phyloP scores from a whole-genome alignment of 2,329 filamentous ascomycete genomes.

The Curvularia lunata region DNA sequence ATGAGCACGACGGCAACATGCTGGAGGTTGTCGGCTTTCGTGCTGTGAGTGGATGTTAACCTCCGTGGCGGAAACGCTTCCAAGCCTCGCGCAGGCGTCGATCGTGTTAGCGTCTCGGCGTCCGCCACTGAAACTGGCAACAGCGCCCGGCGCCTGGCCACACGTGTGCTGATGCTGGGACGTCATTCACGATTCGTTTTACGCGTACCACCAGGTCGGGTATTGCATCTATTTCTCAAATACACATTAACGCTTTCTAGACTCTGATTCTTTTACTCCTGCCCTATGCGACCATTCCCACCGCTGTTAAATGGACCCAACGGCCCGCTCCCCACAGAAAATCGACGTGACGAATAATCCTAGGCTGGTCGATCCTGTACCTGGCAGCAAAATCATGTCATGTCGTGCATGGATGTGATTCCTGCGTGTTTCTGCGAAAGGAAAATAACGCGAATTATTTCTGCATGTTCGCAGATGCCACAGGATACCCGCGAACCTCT shows the following conservation, averaged over 20 bases:
- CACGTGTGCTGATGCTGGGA: conserved; percentile 24
- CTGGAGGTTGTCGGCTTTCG: conserved; percentile 23
- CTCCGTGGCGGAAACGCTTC: conserved; percentile 24
- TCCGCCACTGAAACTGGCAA: conserved; percentile 26
- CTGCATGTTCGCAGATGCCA: not conserved
- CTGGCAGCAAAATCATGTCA: not conserved
- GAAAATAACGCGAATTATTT: not conserved
- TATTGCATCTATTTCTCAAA: not conserved
- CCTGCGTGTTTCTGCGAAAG: not conserved
- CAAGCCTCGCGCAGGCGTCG: conserved; percentile 11
- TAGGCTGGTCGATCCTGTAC: not conserved
- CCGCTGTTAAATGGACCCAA: conserved; percentile 1
- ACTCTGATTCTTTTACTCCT: conserved; percentile 2
- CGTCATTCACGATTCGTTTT: conserved; percentile 19
- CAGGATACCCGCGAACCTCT: not conserved
- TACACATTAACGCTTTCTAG: not conserved
- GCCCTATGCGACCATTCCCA: conserved; percentile 6
- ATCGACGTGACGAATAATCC: not conserved
- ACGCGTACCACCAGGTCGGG: conserved; percentile 1
- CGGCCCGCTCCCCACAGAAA: conserved; percentile 10
- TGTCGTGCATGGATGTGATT: not conserved
- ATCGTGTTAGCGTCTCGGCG: conserved; percentile 28
- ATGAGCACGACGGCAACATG: conserved; percentile 20
- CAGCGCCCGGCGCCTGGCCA: conserved; percentile 17
- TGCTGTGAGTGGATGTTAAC: conserved; percentile 34